Percentiles rank a stretch among this genome's conserved stretches.
phyloP scores from a whole-genome alignment of 73 alveolate species.

The Paramecium octaurelia region DNA sequence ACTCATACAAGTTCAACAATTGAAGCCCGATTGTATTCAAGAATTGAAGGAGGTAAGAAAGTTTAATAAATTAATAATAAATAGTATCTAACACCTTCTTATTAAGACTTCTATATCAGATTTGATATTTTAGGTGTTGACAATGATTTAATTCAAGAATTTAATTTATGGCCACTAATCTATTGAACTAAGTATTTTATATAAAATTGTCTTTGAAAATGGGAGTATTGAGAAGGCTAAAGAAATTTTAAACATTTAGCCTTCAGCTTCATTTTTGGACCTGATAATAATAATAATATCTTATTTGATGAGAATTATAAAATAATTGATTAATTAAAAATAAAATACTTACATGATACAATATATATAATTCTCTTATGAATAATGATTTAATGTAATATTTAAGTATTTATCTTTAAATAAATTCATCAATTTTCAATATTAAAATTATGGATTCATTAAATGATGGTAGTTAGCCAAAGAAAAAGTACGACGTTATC shows the following conservation, averaged over 20 bases:
- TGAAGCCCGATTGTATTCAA: not conserved
- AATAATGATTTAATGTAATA: not conserved
- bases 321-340: not conserved
- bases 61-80: too few species aligned
- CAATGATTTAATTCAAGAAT: not conserved
- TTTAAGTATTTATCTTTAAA: not conserved
- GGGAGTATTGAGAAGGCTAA: not conserved
- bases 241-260: not conserved
- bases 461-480: not conserved
- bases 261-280: not conserved
- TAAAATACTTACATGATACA: not conserved
- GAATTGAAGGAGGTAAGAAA: not conserved
- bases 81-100: too few species aligned
- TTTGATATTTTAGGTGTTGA: too few species aligned
- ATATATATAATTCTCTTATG: not conserved
- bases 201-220: not conserved
- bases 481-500: conserved; percentile 53
- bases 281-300: not conserved
- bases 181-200: not conserved
- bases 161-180: not conserved
- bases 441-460: not conserved
- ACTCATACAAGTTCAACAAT: not conserved
- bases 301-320: not conserved
- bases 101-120: not conserved
- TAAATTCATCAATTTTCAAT: not conserved